Evolutionary conservation across 441 rosid species (phyloP).

Genomic region (Populus trichocarpa): DNA sequence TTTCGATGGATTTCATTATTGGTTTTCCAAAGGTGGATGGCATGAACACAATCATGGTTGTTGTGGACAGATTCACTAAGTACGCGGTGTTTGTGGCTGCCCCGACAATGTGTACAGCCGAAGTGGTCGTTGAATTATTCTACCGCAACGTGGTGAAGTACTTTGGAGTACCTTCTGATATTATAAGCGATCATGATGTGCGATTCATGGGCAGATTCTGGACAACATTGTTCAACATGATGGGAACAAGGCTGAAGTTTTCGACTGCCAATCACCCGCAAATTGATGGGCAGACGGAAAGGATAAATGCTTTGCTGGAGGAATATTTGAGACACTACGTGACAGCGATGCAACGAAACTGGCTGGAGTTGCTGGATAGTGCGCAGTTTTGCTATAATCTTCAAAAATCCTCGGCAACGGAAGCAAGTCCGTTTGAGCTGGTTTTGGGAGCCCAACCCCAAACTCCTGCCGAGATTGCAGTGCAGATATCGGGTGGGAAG

Average conservation of each 20-base stretch:
- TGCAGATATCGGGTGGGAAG: not conserved
- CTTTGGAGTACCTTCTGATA: not conserved
- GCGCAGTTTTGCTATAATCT: too few species aligned
- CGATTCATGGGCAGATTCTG: not conserved
- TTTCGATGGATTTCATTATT: conserved; percentile 12
- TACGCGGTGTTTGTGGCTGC: not conserved
- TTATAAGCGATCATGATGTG: not conserved
- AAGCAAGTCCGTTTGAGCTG: not conserved
- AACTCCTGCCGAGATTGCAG: not conserved
- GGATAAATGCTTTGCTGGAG: not conserved
- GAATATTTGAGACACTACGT: conserved; percentile 8
- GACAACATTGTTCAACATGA: not conserved
- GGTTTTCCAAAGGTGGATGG: not conserved
- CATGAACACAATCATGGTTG: not conserved
- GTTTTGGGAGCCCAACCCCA: not conserved
- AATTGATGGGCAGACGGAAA: not conserved
- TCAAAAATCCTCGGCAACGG: too few species aligned
- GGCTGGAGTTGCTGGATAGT: not conserved
- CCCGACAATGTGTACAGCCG: too few species aligned
- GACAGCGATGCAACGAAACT: not conserved
- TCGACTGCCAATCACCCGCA: conserved; percentile 2
- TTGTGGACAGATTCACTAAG: not conserved
- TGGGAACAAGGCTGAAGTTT: not conserved
- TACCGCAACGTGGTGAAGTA: too few species aligned
- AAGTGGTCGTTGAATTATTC: too few species aligned